These are phyloP conservation scores for Geoglossum glabrum DNA, from an alignment of 495 filamentous ascomycete species.

Conservation along the genomic window DNA sequence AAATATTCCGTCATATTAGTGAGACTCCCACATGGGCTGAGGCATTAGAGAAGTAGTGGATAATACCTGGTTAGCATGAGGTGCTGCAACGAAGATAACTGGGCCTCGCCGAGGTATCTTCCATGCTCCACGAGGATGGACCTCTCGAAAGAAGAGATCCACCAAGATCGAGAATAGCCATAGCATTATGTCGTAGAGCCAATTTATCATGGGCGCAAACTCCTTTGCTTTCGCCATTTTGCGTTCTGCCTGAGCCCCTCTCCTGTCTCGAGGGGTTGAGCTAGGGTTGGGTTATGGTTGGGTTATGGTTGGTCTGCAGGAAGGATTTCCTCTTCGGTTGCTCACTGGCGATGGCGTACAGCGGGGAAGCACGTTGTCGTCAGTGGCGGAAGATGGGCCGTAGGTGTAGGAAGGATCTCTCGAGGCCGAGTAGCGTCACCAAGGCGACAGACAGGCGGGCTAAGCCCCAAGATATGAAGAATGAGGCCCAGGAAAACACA, in stretches of 20 bases:
- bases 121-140: conserved; percentile 87
- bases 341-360: not conserved
- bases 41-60: not conserved
- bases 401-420: too few species aligned
- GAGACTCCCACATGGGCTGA: not conserved
- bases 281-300: too few species aligned
- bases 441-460: too few species aligned
- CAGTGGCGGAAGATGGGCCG: not conserved
- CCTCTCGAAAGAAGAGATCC: conserved; percentile 94
- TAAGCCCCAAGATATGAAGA: too few species aligned
- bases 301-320: not conserved
- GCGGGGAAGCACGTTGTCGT: not conserved
- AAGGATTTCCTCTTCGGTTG: too few species aligned
- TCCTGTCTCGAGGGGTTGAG: too few species aligned
- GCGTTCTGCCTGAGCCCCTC: not conserved
- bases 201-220: conserved; percentile 45
- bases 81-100: conserved; percentile 91
- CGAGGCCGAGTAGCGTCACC: not conserved
- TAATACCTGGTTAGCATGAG: conserved; percentile 90
- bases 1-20: not conserved
- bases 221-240: conserved; percentile 28
- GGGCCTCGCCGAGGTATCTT: conserved; percentile 73
- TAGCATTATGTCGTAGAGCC: conserved; percentile 65
- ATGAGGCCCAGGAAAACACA: too few species aligned
- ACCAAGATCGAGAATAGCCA: conserved; percentile 69